Conservation (phyloP, 306 rosid species). For the Coriaria nepalensis region DNA sequence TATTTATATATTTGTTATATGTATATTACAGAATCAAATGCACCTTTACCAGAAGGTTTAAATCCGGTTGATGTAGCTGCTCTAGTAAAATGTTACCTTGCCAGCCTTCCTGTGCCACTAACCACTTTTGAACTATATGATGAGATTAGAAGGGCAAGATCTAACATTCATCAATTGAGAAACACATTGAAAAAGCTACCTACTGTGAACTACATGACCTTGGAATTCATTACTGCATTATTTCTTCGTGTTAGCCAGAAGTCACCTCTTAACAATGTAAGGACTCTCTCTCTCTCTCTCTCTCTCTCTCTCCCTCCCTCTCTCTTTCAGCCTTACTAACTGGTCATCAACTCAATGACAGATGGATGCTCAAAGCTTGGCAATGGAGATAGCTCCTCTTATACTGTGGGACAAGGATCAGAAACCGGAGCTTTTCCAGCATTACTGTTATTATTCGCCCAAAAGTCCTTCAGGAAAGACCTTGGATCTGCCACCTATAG, state of each 20-base stretch:
- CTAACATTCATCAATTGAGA: constrained; percentile 61
- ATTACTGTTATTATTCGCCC: constrained; percentile 54
- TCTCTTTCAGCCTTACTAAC: constrained; percentile 10
- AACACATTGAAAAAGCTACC: constrained; percentile 73
- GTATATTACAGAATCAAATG: constrained; percentile 44
- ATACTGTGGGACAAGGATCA: constrained; percentile 66
- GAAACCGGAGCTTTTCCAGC: constrained; percentile 48
- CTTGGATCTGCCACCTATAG: constrained; percentile 44
- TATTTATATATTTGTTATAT: background rate
- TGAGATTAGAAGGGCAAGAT: constrained; percentile 63
- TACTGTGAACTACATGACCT: constrained; percentile 79
- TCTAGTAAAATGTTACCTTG: constrained; percentile 72
- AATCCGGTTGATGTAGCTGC: constrained; percentile 82
- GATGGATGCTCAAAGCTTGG: constrained; percentile 80
- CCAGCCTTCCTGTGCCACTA: constrained; percentile 94
- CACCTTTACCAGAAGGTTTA: constrained; percentile 63
- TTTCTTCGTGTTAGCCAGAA: constrained; percentile 81
- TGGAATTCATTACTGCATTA: constrained; percentile 80
- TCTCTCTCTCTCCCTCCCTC: constrained; percentile 3
- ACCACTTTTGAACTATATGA: constrained; percentile 63
- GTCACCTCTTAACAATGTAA: constrained; percentile 73
- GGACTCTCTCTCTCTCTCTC: constrained; percentile 16
- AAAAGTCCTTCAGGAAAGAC: constrained; percentile 44
- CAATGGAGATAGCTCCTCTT: constrained; percentile 87
- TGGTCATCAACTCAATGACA: constrained; percentile 24